phyloP scores from a whole-genome alignment of 345 rosid species.

The Citrus cavaleriei region DNA sequence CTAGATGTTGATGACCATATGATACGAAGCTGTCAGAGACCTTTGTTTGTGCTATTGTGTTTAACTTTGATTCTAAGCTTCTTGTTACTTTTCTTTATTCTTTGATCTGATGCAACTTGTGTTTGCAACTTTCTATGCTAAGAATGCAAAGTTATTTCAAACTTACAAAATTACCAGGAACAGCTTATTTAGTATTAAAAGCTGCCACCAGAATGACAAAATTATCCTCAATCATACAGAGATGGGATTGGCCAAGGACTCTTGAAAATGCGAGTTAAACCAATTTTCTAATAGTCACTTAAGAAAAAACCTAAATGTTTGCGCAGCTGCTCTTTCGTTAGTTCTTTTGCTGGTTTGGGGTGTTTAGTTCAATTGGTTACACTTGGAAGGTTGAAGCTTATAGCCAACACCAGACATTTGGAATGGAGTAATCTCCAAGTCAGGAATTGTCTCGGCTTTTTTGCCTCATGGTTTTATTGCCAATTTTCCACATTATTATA shows the following conservation, averaged over 20 bases:
- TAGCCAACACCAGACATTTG: conserved; percentile 13
- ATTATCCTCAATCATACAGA: neutral
- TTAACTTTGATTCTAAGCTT: conserved; percentile 44
- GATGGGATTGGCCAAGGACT: neutral
- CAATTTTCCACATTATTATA: neutral
- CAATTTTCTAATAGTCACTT: neutral
- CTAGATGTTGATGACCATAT: neutral
- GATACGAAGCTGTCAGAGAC: neutral
- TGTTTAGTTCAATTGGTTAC: neutral
- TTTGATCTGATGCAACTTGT: conserved; percentile 11
- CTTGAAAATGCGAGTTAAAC: neutral
- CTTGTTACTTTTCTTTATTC: conserved; percentile 33
- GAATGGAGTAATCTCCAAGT: conserved; percentile 25
- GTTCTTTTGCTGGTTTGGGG: neutral
- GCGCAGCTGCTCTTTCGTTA: neutral
- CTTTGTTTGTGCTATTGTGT: conserved; percentile 13
- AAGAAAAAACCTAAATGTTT: neutral
- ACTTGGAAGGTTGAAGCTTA: neutral
- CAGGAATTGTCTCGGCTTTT: conserved; percentile 20
- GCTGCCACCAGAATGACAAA: neutral
- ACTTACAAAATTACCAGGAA: neutral
- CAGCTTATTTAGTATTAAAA: neutral
- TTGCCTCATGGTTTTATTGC: neutral
- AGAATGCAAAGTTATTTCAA: neutral
- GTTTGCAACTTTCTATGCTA: conserved; percentile 4